Evolutionary conservation across 352 stramenopile species (phyloP).

Genomic region (Blastocystis sp.): DNA sequence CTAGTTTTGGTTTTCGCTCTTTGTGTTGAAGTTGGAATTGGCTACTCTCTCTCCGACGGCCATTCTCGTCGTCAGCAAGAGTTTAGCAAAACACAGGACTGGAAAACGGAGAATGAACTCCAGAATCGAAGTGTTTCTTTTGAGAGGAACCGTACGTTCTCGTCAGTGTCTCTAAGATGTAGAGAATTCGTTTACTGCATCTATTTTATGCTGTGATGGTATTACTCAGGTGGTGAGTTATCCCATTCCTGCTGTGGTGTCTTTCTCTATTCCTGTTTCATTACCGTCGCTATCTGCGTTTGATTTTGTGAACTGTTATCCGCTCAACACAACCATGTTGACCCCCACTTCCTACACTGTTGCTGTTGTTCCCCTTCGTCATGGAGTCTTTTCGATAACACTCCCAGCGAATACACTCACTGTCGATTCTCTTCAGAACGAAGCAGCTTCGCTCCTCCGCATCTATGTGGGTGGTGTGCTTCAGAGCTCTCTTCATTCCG

Average conservation of each 20-base stretch:
- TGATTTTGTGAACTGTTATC: not conserved
- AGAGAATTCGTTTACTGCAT: too few relatives aligned
- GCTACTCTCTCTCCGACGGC: too few relatives aligned
- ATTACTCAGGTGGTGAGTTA: not conserved
- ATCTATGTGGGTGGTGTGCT: not conserved
- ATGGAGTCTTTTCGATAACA: not conserved
- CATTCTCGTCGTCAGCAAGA: too few relatives aligned
- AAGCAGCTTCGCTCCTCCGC: not conserved
- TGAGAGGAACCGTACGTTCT: too few relatives aligned
- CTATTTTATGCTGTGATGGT: not conserved
- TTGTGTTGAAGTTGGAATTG: too few relatives aligned
- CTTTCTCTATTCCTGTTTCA: not conserved
- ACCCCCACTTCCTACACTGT: not conserved
- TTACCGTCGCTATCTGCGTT: not conserved
- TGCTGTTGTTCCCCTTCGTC: not conserved
- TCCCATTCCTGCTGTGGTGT: not conserved
- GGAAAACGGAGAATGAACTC: too few relatives aligned
- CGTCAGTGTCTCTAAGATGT: too few relatives aligned
- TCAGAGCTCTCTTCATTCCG: not conserved
- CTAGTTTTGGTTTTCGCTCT: too few relatives aligned
- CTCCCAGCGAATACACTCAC: not conserved
- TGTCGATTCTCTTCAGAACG: not conserved
- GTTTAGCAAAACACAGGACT: too few relatives aligned
- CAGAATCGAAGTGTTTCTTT: too few relatives aligned
- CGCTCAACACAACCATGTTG: not conserved